Percentiles rank a stretch among this genome's conserved stretches.
phyloP scores from a whole-genome alignment of 495 filamentous ascomycete genomes.

The Xylaria sp. region DNA sequence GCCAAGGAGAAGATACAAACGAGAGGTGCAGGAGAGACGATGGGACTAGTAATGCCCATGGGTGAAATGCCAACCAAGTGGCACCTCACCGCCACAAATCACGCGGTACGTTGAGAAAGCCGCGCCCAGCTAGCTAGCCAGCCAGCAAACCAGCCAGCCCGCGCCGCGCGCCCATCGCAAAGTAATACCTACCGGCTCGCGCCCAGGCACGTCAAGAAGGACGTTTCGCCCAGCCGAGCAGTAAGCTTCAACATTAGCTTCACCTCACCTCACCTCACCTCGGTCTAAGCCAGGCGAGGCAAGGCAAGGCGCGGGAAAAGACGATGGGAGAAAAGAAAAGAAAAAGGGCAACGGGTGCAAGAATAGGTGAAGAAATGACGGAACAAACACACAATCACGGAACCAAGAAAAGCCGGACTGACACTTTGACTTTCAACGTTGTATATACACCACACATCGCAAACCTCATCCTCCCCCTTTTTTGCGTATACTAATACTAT shows the following conservation, averaged over 20 bases:
- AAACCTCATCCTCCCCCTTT: background rate
- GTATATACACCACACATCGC: constrained; percentile 21
- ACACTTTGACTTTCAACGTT: constrained; percentile 4
- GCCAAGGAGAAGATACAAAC: constrained; percentile 11
- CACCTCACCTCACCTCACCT: background rate
- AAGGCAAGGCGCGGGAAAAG: background rate
- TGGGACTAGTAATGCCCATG: background rate
- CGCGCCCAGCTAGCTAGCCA: background rate
- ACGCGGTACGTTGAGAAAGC: background rate
- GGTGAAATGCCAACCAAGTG: background rate
- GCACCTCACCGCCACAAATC: background rate
- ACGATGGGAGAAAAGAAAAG: background rate
- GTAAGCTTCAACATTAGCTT: background rate
- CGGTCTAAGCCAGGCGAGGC: too few species aligned
- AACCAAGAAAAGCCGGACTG: too few species aligned
- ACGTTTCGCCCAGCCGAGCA: background rate
- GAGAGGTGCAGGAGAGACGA: background rate
- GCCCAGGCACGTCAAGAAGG: background rate
- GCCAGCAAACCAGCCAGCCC: too few species aligned
- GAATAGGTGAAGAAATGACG: background rate
- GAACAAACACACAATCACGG: too few species aligned
- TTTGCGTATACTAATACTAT: constrained; percentile 29
- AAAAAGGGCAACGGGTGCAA: background rate
- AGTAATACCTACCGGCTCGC: background rate
- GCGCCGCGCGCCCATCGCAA: background rate